Evolutionary conservation across 768 basidiomycete genomes (phyloP).

Genomic region (Leccinum pellstonianum): DNA sequence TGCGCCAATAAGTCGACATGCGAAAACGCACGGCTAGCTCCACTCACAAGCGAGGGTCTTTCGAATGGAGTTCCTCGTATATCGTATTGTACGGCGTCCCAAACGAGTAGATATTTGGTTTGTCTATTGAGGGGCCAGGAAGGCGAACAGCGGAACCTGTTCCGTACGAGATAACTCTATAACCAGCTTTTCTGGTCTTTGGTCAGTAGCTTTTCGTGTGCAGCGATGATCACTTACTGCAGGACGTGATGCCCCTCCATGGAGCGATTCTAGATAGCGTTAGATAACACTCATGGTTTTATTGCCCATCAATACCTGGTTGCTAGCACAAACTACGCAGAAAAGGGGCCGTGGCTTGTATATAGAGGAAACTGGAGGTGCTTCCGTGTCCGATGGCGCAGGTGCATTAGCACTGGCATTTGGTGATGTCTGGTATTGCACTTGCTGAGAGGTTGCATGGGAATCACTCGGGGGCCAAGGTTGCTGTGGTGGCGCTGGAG

Average conservation of each 20-base stretch:
- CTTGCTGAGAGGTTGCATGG: conserved; percentile 15
- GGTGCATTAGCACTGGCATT: conserved; percentile 7
- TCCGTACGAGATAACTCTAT: conserved; percentile 89
- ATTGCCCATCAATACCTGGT: conserved; percentile 61
- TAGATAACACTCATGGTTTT: conserved; percentile 4
- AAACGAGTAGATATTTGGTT: conserved; percentile 95
- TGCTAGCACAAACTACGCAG: conserved; percentile 99
- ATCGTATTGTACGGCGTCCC: conserved; percentile 97
- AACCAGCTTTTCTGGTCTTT: conserved; percentile 79
- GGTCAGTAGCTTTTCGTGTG: conserved; percentile 6
- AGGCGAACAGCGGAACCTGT: conserved; percentile 97
- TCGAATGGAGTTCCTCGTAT: conserved; percentile 81
- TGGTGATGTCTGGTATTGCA: conserved; percentile 16
- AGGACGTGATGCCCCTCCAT: conserved; percentile 97
- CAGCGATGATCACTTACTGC: conserved; percentile 52
- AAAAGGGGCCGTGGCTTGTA: conserved; percentile 81
- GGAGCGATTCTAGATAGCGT: conserved; percentile 73
- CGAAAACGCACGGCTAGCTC: conserved; percentile 1
- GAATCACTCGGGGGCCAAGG: conserved; percentile 25
- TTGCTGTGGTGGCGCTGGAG: conserved; percentile 25
- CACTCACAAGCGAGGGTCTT: conserved; percentile 82
- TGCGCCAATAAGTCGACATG: conserved; percentile 15
- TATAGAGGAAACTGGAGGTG: conserved; percentile 12
- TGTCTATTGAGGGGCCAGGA: conserved; percentile 95
- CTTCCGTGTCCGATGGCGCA: conserved; percentile 4